These are phyloP conservation scores for Alternaria sp. DNA, from an alignment of 2,329 filamentous ascomycete genomes.

Conservation along the genomic window DNA sequence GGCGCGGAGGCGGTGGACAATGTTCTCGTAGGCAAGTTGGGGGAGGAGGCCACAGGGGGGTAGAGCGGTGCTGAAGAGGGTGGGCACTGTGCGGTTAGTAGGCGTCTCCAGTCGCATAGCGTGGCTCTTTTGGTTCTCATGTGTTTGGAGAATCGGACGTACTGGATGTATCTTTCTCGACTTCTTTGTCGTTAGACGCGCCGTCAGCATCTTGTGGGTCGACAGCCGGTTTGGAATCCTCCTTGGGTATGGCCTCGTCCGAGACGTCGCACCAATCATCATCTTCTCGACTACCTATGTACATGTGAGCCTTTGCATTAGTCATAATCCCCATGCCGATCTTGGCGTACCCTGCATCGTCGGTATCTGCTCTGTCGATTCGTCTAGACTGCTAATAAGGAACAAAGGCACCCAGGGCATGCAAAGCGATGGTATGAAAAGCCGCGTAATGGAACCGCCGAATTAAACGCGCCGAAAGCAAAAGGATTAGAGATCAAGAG, in stretches of 20 bases:
- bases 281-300: constrained; percentile 7
- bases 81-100: constrained; percentile 26
- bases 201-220: background rate
- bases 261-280: constrained; percentile 22
- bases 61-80: constrained; percentile 32
- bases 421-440: background rate
- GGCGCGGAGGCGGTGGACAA: constrained; percentile 26
- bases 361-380: background rate
- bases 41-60: constrained; percentile 31
- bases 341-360: constrained; percentile 3
- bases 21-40: constrained; percentile 39
- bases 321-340: too few relatives aligned
- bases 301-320: background rate
- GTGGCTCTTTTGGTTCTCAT: too few relatives aligned
- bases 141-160: background rate
- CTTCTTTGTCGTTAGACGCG: constrained; percentile 8
- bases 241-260: background rate
- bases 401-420: background rate
- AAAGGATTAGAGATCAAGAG: background rate
- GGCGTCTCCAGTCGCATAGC: too few relatives aligned
- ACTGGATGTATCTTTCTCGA: constrained; percentile 23
- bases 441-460: background rate
- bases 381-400: background rate
- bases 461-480: background rate
- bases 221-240: background rate